Evolutionary conservation across 805 yeast genomes (phyloP).

Genomic region (Kazachstania africana): DNA sequence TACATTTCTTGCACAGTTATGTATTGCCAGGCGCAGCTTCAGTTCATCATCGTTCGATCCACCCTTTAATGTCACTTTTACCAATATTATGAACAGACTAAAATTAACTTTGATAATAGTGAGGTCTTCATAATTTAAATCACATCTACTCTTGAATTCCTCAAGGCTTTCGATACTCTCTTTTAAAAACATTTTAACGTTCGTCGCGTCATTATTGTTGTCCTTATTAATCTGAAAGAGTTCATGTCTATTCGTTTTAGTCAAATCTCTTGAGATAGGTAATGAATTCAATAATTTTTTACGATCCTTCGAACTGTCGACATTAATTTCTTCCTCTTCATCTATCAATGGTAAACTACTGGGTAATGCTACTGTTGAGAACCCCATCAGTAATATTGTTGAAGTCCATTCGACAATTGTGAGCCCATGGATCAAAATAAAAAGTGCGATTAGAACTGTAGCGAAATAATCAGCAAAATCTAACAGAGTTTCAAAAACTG

Average conservation of each 20-base stretch:
- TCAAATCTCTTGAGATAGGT: slow-evolving; percentile 3
- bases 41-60: slow-evolving; percentile 63
- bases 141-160: slow-evolving; percentile 39
- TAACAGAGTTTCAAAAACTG: slow-evolving; percentile 9
- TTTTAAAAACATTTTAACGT: slow-evolving; percentile 30
- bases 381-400: slow-evolving; percentile 24
- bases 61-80: slow-evolving; percentile 50
- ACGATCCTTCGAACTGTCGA: not conserved
- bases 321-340: not conserved
- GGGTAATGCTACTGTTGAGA: slow-evolving; percentile 21
- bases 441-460: slow-evolving; percentile 16
- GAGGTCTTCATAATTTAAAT: slow-evolving; percentile 31
- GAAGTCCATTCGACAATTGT: slow-evolving; percentile 27
- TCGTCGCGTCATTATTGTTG: slow-evolving; percentile 8
- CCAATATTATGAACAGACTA: slow-evolving; percentile 44
- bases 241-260: not conserved
- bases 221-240: not conserved
- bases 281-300: slow-evolving; percentile 8
- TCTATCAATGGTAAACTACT: slow-evolving; percentile 8
- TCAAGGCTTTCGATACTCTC: slow-evolving; percentile 38
- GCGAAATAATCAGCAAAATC: slow-evolving; percentile 21
- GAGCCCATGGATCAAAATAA: slow-evolving; percentile 23
- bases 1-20: slow-evolving; percentile 16
- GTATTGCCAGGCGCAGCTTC: slow-evolving; percentile 30
- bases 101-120: slow-evolving; percentile 53